These are phyloP conservation scores for Serendipita sp. DNA, from an alignment of 768 basidiomycete species.

Conservation along the genomic window DNA sequence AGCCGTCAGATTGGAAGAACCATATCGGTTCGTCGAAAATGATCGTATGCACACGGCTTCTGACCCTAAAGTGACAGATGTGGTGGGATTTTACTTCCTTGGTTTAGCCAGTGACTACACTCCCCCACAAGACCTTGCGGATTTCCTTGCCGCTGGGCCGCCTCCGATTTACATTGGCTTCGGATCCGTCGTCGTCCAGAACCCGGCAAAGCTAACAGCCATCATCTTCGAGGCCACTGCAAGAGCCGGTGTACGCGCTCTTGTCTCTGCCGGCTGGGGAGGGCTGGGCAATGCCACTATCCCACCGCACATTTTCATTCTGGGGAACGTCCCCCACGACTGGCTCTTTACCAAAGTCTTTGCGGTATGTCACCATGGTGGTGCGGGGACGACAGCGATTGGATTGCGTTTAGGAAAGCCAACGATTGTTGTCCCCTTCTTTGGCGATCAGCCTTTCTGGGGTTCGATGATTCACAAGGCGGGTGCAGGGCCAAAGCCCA, in stretches of 20 bases:
- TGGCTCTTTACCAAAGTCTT: constrained; percentile 48
- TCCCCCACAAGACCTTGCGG: constrained; percentile 31
- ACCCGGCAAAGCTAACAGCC: constrained; percentile 39
- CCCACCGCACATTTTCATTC: constrained; percentile 41
- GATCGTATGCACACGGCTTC: neutral
- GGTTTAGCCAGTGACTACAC: constrained; percentile 34
- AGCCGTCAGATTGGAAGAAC: constrained; percentile 47
- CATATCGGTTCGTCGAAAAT: constrained; percentile 33
- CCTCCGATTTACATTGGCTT: constrained; percentile 53
- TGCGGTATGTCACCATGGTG: constrained; percentile 50
- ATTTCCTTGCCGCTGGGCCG: constrained; percentile 33
- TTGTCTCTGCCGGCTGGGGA: constrained; percentile 55
- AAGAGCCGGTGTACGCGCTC: constrained; percentile 38
- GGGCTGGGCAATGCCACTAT: constrained; percentile 37
- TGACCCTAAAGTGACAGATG: constrained; percentile 23
- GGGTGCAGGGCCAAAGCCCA: constrained; percentile 46
- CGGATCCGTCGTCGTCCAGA: constrained; percentile 44
- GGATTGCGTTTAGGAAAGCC: constrained; percentile 44
- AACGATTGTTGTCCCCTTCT: constrained; percentile 38
- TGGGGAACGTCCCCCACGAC: constrained; percentile 54
- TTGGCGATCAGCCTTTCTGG: constrained; percentile 21
- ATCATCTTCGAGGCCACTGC: constrained; percentile 41
- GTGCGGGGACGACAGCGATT: constrained; percentile 51
- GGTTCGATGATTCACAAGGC: constrained; percentile 47
- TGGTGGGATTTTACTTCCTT: constrained; percentile 52